Evolutionary conservation across 176 grass and related monocot genomes (phyloP), one percentile per base, ranked within the genome.

Genomic region (bread wheat (Triticum aestivum)): DNA sequence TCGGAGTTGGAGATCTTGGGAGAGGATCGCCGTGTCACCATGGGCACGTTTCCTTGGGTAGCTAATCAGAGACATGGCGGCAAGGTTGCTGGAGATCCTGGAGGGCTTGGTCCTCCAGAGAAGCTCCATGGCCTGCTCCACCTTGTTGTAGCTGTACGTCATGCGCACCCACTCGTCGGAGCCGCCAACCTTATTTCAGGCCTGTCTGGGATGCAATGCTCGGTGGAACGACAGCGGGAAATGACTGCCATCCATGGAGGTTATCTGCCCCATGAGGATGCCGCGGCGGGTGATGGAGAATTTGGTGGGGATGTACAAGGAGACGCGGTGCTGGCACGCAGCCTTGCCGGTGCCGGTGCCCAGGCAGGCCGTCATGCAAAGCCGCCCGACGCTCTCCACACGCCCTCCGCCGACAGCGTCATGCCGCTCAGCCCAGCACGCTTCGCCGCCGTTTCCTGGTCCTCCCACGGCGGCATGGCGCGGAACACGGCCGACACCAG

Each of bases 291-390:
- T 82, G 30, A 92, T 86, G 1, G 87, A 92, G 51, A 92, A 89
- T 33, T 61, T 65, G 66, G 79, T 89, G 14, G 83, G 73, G 52
- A 89, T 21, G 78, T 92, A 86, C 45, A 92, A 83, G 47, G 79
- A 89, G 59, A 92, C 61, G 65, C 90, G 90, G 56, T 87, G 87
- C 41, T 49, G 5, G 32, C 90, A 92, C 27, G 38, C 75, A 5
- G 18, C 72, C 18, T 80, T 52, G 49, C 13, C 49, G 49, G 49
- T 15, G 59, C 79, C 69, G 20, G 41, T 51, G 35, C 79, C 87
- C 11, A 89, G 70, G 81, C 90, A 92, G 20, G 84, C 90, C 39
- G 84, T 80, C 90, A 92, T 92, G 87, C 90, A 89, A n/a, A 89
- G 73, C 49, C 80, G 90, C 14, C 90, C 87, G 90, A 89, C 32